These are phyloP conservation scores for Candida michaelii DNA, from an alignment of 805 yeast species.

Conservation along the genomic window DNA sequence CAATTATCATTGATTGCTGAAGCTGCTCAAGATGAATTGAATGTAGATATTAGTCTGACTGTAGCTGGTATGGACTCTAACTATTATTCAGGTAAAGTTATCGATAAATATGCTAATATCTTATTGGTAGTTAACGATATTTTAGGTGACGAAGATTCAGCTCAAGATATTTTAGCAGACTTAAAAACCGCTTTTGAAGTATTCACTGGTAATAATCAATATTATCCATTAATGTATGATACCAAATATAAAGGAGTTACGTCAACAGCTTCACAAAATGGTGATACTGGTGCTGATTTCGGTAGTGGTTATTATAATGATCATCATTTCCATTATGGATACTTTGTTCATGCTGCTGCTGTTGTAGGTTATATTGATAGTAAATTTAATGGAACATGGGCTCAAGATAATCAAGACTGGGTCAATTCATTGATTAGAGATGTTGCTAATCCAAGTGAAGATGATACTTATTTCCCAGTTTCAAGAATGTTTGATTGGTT, in stretches of 20 bases:
- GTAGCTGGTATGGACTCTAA: slow-evolving; percentile 39
- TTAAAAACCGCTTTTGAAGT: slow-evolving; percentile 45
- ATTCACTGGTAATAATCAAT: slow-evolving; percentile 43
- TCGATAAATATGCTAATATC: slow-evolving; percentile 59
- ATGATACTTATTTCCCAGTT: slow-evolving; percentile 65
- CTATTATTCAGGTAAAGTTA: slow-evolving; percentile 53
- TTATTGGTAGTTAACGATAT: slow-evolving; percentile 51
- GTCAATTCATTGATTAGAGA: slow-evolving; percentile 64
- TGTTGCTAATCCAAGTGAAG: slow-evolving; percentile 59
- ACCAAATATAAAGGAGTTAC: slow-evolving; percentile 57
- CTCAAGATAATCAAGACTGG: slow-evolving; percentile 48
- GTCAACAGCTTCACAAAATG: slow-evolving; percentile 47
- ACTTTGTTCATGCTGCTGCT: slow-evolving; percentile 81
- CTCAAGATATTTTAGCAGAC: slow-evolving; percentile 32
- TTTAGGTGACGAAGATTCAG: slow-evolving; percentile 40
- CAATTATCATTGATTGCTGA: slow-evolving; percentile 45
- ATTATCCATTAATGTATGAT: slow-evolving; percentile 54
- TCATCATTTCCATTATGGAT: slow-evolving; percentile 87
- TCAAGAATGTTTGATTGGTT: slow-evolving; percentile 75
- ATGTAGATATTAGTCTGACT: slow-evolving; percentile 43
- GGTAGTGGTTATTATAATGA: slow-evolving; percentile 81
- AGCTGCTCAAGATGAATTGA: slow-evolving; percentile 46
- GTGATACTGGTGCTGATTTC: slow-evolving; percentile 52
- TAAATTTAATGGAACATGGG: slow-evolving; percentile 55
- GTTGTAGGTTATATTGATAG: slow-evolving; percentile 66